Evolutionary conservation across 805 yeast species (phyloP).

Genomic region (Ogataea glucozyma): DNA sequence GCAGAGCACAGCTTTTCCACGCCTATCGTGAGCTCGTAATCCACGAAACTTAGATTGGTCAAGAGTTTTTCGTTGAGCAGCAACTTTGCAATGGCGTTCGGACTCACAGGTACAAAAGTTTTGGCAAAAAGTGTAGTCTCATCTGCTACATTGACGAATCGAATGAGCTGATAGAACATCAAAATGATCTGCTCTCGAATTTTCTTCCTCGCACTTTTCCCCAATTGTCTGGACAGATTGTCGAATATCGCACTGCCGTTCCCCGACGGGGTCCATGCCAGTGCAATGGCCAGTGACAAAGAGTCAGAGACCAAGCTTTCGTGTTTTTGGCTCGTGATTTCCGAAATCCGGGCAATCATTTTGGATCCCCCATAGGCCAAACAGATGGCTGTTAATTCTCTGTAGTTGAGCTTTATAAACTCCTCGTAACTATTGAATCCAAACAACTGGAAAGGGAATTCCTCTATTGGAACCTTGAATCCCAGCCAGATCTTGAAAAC

Average conservation of each 20-base stretch:
- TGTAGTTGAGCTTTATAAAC: slow-evolving; percentile 38
- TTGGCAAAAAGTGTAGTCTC: slow-evolving; percentile 24
- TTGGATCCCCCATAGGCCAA: slow-evolving; percentile 30
- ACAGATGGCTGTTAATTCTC: slow-evolving; percentile 42
- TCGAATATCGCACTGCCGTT: slow-evolving; percentile 29
- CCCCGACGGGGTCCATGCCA: slow-evolving; percentile 33
- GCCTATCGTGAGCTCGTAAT: slow-evolving; percentile 21
- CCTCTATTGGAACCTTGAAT: slow-evolving; percentile 31
- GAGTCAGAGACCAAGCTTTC: slow-evolving; percentile 26
- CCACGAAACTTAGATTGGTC: slow-evolving; percentile 13
- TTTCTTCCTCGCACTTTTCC: slow-evolving; percentile 9
- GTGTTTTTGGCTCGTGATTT: slow-evolving; percentile 6
- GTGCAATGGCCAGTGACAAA: slow-evolving; percentile 39
- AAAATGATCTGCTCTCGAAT: slow-evolving; percentile 32
- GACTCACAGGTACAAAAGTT: not conserved
- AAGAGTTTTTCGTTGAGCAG: slow-evolving; percentile 1
- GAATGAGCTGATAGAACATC: slow-evolving; percentile 40
- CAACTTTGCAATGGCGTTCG: not conserved
- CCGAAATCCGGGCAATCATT: slow-evolving; percentile 20
- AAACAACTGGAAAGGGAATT: slow-evolving; percentile 45
- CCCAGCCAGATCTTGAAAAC: slow-evolving; percentile 47
- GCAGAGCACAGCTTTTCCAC: slow-evolving; percentile 12
- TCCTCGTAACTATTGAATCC: slow-evolving; percentile 34
- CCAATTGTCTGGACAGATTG: slow-evolving; percentile 14
- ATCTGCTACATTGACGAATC: slow-evolving; percentile 41